Evolutionary conservation across 2,329 filamentous ascomycete species (phyloP).

Genomic region (Domatiomyces catenatus): DNA sequence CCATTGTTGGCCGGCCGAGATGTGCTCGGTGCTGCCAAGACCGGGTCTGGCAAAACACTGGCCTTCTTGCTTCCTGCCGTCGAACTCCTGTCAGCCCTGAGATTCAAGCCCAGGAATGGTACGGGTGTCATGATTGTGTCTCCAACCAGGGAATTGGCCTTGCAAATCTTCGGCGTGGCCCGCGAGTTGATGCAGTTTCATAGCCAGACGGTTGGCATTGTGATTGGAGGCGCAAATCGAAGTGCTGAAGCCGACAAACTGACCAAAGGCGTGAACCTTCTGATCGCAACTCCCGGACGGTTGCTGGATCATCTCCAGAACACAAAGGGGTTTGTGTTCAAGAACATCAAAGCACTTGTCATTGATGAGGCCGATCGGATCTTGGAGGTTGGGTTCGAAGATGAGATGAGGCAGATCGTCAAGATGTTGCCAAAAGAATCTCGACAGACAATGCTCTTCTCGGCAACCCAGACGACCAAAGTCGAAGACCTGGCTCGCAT

Average conservation of each 20-base stretch:
- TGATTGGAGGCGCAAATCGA: slow-evolving; percentile 86
- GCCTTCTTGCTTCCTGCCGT: slow-evolving; percentile 88
- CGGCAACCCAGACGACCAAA: slow-evolving; percentile 94
- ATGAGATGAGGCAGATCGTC: slow-evolving; percentile 93
- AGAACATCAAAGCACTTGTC: slow-evolving; percentile 80
- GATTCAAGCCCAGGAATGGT: slow-evolving; percentile 89
- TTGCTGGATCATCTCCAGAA: slow-evolving; percentile 89
- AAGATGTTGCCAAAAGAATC: slow-evolving; percentile 80
- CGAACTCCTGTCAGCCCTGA: slow-evolving; percentile 77
- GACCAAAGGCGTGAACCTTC: slow-evolving; percentile 78
- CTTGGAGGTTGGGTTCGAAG: slow-evolving; percentile 88
- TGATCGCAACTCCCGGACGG: slow-evolving; percentile 86
- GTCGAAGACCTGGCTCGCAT: slow-evolving; percentile 93
- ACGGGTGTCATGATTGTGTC: slow-evolving; percentile 86
- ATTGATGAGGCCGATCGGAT: slow-evolving; percentile 97
- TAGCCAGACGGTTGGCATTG: slow-evolving; percentile 88
- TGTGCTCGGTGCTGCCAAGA: slow-evolving; percentile 90
- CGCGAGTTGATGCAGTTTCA: slow-evolving; percentile 84
- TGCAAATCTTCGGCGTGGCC: slow-evolving; percentile 93
- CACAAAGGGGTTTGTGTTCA: slow-evolving; percentile 76
- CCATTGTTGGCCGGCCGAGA: slow-evolving; percentile 78
- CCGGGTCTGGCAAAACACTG: slow-evolving; percentile 86
- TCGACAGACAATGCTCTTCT: slow-evolving; percentile 95
- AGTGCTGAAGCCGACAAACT: slow-evolving; percentile 89
- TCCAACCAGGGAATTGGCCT: slow-evolving; percentile 79